Conservation (phyloP, 345 rosid genomes). For the Triadica sebifera region DNA sequence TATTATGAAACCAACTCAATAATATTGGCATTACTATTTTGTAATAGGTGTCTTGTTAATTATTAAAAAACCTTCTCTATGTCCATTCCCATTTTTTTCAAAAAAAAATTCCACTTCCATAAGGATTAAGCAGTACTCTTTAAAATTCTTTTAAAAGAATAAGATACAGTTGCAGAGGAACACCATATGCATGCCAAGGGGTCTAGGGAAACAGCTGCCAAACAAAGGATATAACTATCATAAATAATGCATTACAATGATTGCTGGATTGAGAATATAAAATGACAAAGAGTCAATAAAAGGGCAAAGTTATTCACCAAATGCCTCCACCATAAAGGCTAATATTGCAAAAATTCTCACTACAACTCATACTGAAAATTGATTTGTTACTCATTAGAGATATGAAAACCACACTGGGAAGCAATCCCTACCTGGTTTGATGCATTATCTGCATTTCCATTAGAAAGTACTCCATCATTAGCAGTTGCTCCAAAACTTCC, state of each 20-base stretch:
- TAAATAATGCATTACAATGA: background rate
- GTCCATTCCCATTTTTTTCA: background rate
- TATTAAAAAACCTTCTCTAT: background rate
- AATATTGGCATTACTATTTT: background rate
- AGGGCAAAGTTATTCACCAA: background rate
- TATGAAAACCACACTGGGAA: background rate
- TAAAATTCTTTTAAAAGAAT: background rate
- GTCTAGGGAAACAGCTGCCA: background rate
- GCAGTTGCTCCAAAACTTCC: slow-evolving; percentile 37
- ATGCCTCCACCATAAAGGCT: background rate
- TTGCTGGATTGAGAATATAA: background rate
- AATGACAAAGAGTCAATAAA: background rate
- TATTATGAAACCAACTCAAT: background rate
- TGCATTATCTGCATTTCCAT: slow-evolving; percentile 54
- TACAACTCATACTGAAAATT: background rate
- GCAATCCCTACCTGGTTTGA: slow-evolving; percentile 47
- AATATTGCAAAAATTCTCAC: background rate
- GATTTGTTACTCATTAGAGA: background rate
- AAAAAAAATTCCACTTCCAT: background rate
- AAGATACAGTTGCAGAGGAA: background rate
- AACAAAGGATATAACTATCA: background rate
- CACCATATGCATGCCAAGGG: background rate
- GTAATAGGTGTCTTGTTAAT: background rate
- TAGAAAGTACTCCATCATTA: slow-evolving; percentile 35
- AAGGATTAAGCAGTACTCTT: background rate